Evolutionary conservation across 495 filamentous ascomycete genomes (phyloP).

Genomic region (Daldinia caldariorum): DNA sequence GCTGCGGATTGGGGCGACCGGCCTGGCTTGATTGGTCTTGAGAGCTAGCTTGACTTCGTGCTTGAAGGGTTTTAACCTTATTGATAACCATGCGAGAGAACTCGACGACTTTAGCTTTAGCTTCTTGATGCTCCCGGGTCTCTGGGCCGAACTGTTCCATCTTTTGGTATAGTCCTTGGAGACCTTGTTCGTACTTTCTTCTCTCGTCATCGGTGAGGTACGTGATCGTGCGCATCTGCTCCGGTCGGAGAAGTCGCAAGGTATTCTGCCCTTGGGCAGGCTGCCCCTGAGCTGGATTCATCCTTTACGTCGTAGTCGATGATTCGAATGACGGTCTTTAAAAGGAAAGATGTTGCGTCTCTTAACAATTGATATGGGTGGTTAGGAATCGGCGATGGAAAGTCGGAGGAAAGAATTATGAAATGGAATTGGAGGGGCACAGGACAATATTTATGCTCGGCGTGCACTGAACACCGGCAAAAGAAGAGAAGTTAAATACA

Average conservation of each 20-base stretch:
- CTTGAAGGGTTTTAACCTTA: slow-evolving; percentile 60
- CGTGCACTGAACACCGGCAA: not conserved
- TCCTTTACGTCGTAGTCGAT: slow-evolving; percentile 14
- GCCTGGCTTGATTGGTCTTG: slow-evolving; percentile 31
- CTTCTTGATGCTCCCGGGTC: slow-evolving; percentile 65
- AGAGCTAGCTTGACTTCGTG: slow-evolving; percentile 21
- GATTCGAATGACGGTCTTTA: not conserved
- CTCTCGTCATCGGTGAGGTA: slow-evolving; percentile 68
- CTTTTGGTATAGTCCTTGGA: slow-evolving; percentile 67
- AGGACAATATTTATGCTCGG: not conserved
- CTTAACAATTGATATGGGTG: not conserved
- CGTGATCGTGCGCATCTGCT: slow-evolving; percentile 57
- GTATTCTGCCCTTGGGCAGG: slow-evolving; percentile 44
- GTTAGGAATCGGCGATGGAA: not conserved
- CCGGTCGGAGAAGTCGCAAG: slow-evolving; percentile 49
- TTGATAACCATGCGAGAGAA: slow-evolving; percentile 71
- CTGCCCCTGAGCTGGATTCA: slow-evolving; percentile 52
- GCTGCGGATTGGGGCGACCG: slow-evolving; percentile 20
- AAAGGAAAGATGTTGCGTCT: not conserved
- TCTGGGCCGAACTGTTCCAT: slow-evolving; percentile 68
- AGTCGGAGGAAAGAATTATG: not conserved
- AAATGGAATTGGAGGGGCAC: not conserved
- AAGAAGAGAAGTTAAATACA: not conserved
- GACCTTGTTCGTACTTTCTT: slow-evolving; percentile 69
- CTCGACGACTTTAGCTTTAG: slow-evolving; percentile 70